Base-by-base conservation (phyloP, 805 yeast species). In the Kodamaea restingae region DNA sequence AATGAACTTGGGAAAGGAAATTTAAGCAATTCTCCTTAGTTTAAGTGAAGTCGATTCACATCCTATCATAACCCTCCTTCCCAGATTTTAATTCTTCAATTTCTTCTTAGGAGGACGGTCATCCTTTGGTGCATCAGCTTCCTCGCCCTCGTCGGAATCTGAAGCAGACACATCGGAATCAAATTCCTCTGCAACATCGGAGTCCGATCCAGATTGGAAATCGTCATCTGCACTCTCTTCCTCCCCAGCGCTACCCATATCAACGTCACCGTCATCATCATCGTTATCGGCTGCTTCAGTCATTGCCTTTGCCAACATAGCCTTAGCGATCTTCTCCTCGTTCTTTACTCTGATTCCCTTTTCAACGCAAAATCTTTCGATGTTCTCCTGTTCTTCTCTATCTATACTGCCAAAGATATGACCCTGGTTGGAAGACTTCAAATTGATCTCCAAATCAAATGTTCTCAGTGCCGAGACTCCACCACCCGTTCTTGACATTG, bases 341-440 rank as follows among this genome's bases (percentile, higher is more conserved):
- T 90, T 90, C 67, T 81, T 84, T 37, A 91, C 86, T 49, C 78
- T 72, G 44, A 93, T 65, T 41, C 84, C 84, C 72, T 87, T 88
- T 35, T 83, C 78, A 50, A 75, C 75, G 62, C 91, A 76, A 69
- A 73, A 93, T 32, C 71, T 71, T 58, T 91, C 95, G 43, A 93
- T 70, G 2, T 77, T 65, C 36, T 75, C 78, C 61, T 90, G 98
- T 56, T 93, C 98, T 47, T 87, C 96, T 58, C 88, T 79, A 45
- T 82, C 82, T 49, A 93, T 84, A 54, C 86, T 87, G 47, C 95
- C 95, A 61, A 93, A 91, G 29, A 80, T 80, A 49, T 90, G 93
- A 11, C 86, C 71, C 37, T 78, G 81, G 42, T 51, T 55, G 30
- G 83, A 80, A 29, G 78, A 75, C 47, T 82, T 75, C 42, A 90